phyloP scores from a whole-genome alignment of 371 early-diverging fungal genomes.

The Catenaria anguillulae region DNA sequence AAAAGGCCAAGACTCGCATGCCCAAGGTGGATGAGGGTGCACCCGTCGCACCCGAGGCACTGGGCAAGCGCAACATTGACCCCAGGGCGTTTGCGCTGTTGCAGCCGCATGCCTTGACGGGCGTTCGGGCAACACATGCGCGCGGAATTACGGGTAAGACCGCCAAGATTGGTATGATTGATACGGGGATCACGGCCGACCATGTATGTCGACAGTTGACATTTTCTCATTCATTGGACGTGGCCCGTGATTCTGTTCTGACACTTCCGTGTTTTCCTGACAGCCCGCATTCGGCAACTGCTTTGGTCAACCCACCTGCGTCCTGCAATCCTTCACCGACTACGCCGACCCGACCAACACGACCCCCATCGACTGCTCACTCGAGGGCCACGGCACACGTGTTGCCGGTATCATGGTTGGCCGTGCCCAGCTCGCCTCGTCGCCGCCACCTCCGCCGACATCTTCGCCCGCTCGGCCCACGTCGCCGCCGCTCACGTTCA shows the following conservation, averaged over 20 bases:
- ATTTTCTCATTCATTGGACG: too few relatives aligned
- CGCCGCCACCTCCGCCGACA: not conserved
- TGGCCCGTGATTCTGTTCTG: too few relatives aligned
- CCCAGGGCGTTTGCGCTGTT: not conserved
- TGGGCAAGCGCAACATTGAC: too few relatives aligned
- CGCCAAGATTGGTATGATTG: constrained; percentile 20
- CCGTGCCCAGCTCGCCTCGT: too few relatives aligned
- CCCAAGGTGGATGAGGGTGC: too few relatives aligned
- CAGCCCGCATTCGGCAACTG: constrained; percentile 27
- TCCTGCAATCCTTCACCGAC: constrained; percentile 15
- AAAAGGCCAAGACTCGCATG: not conserved
- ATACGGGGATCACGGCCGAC: constrained; percentile 25
- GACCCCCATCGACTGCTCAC: constrained; percentile 17
- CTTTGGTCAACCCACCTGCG: constrained; percentile 7
- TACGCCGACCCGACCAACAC: constrained; percentile 2
- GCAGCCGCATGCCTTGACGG: constrained; percentile 10
- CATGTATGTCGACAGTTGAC: too few relatives aligned
- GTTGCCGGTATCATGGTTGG: constrained; percentile 25
- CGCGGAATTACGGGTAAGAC: constrained; percentile 18
- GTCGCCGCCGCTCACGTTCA: too few relatives aligned
- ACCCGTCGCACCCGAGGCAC: too few relatives aligned
- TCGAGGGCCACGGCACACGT: constrained; percentile 26
- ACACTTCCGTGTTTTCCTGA: too few relatives aligned
- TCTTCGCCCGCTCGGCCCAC: too few relatives aligned
- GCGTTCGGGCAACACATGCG: constrained; percentile 13